A percentile compares a stretch with the other conserved stretches of the same genome.
phyloP scores from a whole-genome alignment of 352 stramenopile species.

The Phytopythium vexans region DNA sequence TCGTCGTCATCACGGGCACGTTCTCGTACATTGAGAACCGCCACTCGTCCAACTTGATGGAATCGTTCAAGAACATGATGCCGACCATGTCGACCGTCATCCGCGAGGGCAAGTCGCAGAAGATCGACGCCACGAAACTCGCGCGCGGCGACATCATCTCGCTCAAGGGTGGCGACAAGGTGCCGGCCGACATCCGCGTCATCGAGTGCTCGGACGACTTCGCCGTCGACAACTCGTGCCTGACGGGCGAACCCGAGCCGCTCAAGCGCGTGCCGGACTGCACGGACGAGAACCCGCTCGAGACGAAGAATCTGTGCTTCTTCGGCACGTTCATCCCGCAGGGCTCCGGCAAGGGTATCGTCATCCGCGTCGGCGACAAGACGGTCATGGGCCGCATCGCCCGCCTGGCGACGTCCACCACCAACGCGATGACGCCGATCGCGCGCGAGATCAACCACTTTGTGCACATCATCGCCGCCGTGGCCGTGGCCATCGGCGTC shows the following conservation, averaged over 20 bases:
- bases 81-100: conserved; percentile 74
- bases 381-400: conserved; percentile 85
- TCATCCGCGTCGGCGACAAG: conserved; percentile 69
- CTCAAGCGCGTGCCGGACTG: conserved; percentile 75
- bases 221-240: conserved; percentile 85
- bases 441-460: conserved; percentile 66
- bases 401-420: conserved; percentile 52
- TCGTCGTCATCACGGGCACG: conserved; percentile 70
- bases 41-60: conserved; percentile 80
- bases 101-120: conserved; percentile 73
- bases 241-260: conserved; percentile 87
- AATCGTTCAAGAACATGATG: conserved; percentile 88
- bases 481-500: conserved; percentile 50
- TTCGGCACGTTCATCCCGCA: conserved; percentile 79
- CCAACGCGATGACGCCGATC: conserved; percentile 47
- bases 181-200: conserved; percentile 94
- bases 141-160: conserved; percentile 88
- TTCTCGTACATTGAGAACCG: conserved; percentile 76
- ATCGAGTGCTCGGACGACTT: conserved; percentile 93
- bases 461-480: conserved; percentile 59
- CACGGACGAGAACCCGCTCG: conserved; percentile 73
- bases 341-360: conserved; percentile 61
- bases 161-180: conserved; percentile 89
- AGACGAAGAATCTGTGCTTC: conserved; percentile 84
- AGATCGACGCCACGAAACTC: conserved; percentile 71